Conservation (phyloP, 2,329 filamentous ascomycete genomes). For the Fusarium sp. region DNA sequence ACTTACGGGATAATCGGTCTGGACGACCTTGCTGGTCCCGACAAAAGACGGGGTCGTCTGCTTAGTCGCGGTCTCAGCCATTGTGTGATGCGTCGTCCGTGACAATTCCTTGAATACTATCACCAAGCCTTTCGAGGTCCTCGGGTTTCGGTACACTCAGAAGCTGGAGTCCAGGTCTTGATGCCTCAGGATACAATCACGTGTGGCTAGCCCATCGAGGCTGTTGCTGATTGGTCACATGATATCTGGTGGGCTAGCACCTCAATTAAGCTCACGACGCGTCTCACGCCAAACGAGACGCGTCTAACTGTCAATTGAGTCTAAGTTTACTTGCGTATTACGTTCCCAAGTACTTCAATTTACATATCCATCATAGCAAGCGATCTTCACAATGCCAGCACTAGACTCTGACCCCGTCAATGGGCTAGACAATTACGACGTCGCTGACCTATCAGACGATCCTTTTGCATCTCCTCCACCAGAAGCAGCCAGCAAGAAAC, state of each 20-base stretch:
- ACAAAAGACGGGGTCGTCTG: conserved; percentile 51
- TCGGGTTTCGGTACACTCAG: conserved; percentile 38
- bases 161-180: conserved; percentile 39
- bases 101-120: conserved; percentile 46
- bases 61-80: conserved; percentile 55
- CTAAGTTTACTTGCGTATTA: neutral
- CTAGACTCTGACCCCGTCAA: conserved; percentile 44
- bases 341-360: neutral
- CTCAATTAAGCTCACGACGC: conserved; percentile 46
- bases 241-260: neutral
- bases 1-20: conserved; percentile 88
- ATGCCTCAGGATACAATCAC: conserved; percentile 50
- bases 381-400: conserved; percentile 11
- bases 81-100: conserved; percentile 48
- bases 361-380: neutral
- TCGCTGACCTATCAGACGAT: conserved; percentile 63
- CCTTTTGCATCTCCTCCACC: conserved; percentile 61
- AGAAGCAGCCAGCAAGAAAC: conserved; percentile 58
- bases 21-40: conserved; percentile 75
- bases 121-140: conserved; percentile 43
- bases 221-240: conserved; percentile 31
- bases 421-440: conserved; percentile 81
- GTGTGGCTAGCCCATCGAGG: conserved; percentile 45
- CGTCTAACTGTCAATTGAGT: conserved; percentile 19
- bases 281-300: conserved; percentile 29